phyloP scores from a whole-genome alignment of 1,284 basidiomycete species.

The Cutaneotrichosporon cavernicola region DNA sequence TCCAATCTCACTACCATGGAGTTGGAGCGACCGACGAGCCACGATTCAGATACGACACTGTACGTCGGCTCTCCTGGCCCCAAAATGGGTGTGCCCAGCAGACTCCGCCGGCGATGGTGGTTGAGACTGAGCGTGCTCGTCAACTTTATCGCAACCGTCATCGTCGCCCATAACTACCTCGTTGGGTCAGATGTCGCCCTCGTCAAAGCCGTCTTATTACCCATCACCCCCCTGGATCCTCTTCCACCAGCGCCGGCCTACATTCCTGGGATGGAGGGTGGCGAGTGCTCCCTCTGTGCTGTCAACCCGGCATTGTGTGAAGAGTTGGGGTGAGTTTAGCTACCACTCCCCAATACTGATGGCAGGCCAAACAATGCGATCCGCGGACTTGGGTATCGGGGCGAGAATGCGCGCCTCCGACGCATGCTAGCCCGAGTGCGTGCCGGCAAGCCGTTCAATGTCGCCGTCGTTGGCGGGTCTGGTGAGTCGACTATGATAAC shows the following conservation, averaged over 20 bases:
- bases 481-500: neutral
- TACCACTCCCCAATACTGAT: too few relatives aligned
- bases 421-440: conserved; percentile 22
- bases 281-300: conserved; percentile 1
- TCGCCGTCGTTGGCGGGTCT: conserved; percentile 31
- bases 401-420: conserved; percentile 27
- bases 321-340: conserved; percentile 1
- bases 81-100: too few relatives aligned
- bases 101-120: neutral
- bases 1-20: too few relatives aligned
- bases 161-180: neutral
- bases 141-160: neutral
- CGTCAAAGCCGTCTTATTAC: neutral
- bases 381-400: conserved; percentile 7
- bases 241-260: neutral
- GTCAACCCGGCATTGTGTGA: conserved; percentile 6
- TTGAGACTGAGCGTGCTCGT: neutral
- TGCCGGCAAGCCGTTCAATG: conserved; percentile 28
- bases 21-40: too few relatives aligned
- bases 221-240: neutral
- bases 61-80: too few relatives aligned
- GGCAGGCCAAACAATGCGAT: neutral
- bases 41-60: too few relatives aligned
- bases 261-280: neutral
- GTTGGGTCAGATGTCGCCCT: neutral